A percentile compares a stretch with the other conserved stretches of the same genome.
These are phyloP conservation scores for Heimioporus sp. DNA, from an alignment of 768 basidiomycete genomes.

Conservation along the genomic window DNA sequence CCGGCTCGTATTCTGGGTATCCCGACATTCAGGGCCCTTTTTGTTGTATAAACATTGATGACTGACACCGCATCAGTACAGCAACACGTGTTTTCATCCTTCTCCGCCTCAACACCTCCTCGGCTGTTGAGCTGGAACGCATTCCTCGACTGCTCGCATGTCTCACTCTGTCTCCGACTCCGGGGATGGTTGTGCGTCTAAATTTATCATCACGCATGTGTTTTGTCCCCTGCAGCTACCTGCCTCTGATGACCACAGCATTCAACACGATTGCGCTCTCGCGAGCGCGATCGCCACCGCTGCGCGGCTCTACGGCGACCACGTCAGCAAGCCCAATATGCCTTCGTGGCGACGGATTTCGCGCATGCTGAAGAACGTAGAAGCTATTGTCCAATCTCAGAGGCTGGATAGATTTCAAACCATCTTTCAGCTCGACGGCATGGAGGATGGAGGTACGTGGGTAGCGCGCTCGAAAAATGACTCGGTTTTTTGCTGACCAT, in stretches of 20 bases:
- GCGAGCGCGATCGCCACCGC: slow-evolving; percentile 14
- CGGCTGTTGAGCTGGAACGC: too few relatives aligned
- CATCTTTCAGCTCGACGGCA: slow-evolving; percentile 9
- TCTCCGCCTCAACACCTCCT: too few relatives aligned
- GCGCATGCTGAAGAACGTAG: slow-evolving; percentile 23
- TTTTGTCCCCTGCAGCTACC: slow-evolving; percentile 42
- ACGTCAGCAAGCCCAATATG: neutral
- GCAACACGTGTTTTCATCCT: too few relatives aligned
- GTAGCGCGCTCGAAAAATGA: neutral
- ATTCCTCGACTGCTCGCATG: too few relatives aligned
- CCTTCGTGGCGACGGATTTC: slow-evolving; percentile 6
- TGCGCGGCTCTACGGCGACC: slow-evolving; percentile 7
- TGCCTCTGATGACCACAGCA: slow-evolving; percentile 28
- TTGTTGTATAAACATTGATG: too few relatives aligned
- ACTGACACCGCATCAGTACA: too few relatives aligned
- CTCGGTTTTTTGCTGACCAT: neutral
- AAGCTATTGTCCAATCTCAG: slow-evolving; percentile 7
- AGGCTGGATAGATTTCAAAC: neutral
- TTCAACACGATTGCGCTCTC: slow-evolving; percentile 26
- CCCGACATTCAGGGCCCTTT: too few relatives aligned
- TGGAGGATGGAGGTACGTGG: slow-evolving; percentile 22
- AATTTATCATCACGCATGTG: slow-evolving; percentile 39
- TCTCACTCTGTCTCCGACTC: neutral
- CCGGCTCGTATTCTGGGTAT: too few relatives aligned
- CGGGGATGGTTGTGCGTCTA: neutral